These are phyloP conservation scores for Asterella californica DNA, from an alignment of 225 moss, liverwort and hornwort genomes.

Conservation along the genomic window DNA sequence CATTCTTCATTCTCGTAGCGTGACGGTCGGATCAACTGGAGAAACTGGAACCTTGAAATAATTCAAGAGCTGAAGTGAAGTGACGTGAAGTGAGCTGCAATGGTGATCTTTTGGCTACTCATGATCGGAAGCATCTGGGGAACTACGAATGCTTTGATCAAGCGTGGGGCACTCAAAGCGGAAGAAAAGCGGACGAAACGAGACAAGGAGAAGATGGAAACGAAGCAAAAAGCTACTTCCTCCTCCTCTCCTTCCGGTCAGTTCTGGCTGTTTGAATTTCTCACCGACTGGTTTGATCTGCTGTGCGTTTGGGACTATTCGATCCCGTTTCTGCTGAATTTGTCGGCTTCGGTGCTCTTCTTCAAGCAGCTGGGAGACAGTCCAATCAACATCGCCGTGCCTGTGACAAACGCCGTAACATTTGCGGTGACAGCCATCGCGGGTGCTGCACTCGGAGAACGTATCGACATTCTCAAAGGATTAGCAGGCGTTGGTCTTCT, in stretches of 20 bases:
- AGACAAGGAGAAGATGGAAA: background rate
- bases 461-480: conserved; percentile 45
- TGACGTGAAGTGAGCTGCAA: background rate
- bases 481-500: conserved; percentile 57
- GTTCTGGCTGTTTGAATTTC: conserved; percentile 30
- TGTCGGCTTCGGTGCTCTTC: conserved; percentile 72
- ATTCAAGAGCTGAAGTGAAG: background rate
- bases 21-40: background rate
- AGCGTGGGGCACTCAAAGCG: conserved; percentile 65
- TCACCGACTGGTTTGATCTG: conserved; percentile 58
- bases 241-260: background rate
- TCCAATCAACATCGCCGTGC: conserved; percentile 80
- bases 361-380: conserved; percentile 69
- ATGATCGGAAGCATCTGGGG: conserved; percentile 77
- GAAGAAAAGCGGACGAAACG: conserved; percentile 26
- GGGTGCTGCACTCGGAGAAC: conserved; percentile 68
- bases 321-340: conserved; percentile 70
- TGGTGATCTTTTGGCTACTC: conserved; percentile 66
- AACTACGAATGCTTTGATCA: conserved; percentile 71
- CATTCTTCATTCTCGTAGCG: no score
- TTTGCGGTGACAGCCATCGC: conserved; percentile 71
- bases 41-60: background rate
- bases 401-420: conserved; percentile 80
- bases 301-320: conserved; percentile 81
- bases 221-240: background rate